Evolutionary conservation across 306 rosid genomes (phyloP), one percentile per base, ranked within the genome.

Genomic region (Dicorynia guianensis): DNA sequence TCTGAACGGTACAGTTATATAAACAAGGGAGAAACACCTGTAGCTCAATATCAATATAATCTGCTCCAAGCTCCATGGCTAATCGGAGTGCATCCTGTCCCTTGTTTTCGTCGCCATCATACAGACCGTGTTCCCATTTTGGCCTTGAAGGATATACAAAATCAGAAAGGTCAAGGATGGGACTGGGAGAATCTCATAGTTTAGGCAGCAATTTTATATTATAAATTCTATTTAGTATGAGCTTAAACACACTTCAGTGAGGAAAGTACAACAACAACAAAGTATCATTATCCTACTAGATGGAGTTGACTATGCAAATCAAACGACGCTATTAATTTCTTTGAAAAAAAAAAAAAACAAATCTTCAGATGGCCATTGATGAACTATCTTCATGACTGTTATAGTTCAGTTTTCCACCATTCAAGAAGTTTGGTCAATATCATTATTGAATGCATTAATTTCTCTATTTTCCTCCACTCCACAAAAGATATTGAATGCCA

Each of bases 111-210:
- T 93, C 93, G 18, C 98, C 98, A 71, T 86, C 90, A 60, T 93
- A 93, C 81, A 54, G 83, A 56, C 98, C 98, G 48, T 97, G 97
- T 76, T 90, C 97, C 98, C 97, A 93, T 19, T 40, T 86, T 7
- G 98, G 98, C 84, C 98, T 90, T 65, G 72, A 44, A 76, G 67
- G 67, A 66, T 36, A 62, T 20, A 79, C 8, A 64, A 40, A 61
- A 25, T 69, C 72, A 76, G 47, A 80, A 35, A 55, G 39, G 65
- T 72, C 17, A 17, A 42, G 14, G 30, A 52, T 7, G 3, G 9
- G 30, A 25, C 30, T 25, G 30, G 30, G 4, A 15, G 36, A 70
- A 55, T 49, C 46, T 62, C 74, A 46, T 33, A 74, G 7, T 34
- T 10, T 15, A 57, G 13, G 25, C 40, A 40, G 42, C 40, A 43